These are phyloP conservation scores for Aspergillus tamarii DNA, from an alignment of 2,329 filamentous ascomycete genomes.

Conservation along the genomic window DNA sequence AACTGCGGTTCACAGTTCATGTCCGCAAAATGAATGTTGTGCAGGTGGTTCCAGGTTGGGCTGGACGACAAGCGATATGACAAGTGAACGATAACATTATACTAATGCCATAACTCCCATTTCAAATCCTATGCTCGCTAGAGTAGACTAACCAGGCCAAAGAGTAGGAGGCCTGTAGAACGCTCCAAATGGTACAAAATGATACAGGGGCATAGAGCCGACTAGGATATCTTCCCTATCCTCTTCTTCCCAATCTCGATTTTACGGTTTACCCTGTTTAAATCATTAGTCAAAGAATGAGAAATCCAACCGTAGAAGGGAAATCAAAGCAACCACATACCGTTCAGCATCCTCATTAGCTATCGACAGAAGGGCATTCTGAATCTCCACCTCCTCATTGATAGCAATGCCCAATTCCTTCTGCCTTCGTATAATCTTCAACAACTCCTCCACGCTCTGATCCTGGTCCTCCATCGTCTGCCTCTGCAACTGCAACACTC, in stretches of 20 bases:
- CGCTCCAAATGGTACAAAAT: background rate
- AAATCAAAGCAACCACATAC: constrained; percentile 30
- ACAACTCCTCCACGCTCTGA: constrained; percentile 60
- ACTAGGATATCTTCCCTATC: constrained; percentile 50
- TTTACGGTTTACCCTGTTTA: constrained; percentile 46
- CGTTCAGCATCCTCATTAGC: constrained; percentile 62
- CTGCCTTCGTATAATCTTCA: constrained; percentile 62
- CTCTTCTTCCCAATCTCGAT: constrained; percentile 52
- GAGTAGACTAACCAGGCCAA: constrained; percentile 4
- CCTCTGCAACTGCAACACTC: constrained; percentile 64
- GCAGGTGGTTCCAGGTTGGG: background rate
- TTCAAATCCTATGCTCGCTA: constrained; percentile 6
- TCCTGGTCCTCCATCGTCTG: constrained; percentile 67
- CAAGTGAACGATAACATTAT: constrained; percentile 3
- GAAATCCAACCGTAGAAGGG: background rate
- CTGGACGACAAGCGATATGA: background rate
- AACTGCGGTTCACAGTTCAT: constrained; percentile 7
- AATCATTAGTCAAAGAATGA: constrained; percentile 20
- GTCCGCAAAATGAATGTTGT: constrained; percentile 16
- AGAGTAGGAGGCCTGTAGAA: background rate
- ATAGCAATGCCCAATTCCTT: constrained; percentile 66
- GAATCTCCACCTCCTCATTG: constrained; percentile 63
- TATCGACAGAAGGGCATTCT: constrained; percentile 63
- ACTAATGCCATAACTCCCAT: constrained; percentile 5
- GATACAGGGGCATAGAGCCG: background rate